phyloP scores from a whole-genome alignment of 1,284 basidiomycete genomes.

The Agroathelia rolfsii region DNA sequence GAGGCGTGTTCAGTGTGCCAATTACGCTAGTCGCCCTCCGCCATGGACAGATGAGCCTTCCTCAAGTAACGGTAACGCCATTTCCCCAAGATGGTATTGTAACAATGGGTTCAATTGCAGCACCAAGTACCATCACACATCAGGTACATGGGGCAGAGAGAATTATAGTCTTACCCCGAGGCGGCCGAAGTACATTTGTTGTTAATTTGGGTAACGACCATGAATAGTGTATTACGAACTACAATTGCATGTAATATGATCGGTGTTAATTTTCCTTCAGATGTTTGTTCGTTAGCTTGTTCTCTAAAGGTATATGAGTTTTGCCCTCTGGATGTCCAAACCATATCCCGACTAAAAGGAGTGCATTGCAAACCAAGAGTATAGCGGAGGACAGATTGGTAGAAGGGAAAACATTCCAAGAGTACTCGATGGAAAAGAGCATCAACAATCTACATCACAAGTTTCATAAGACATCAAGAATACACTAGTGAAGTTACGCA shows the following conservation, averaged over 20 bases:
- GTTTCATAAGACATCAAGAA: conserved; percentile 2
- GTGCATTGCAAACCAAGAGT: conserved; percentile 47
- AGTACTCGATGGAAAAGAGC: conserved; percentile 64
- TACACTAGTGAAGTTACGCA: conserved; percentile 25
- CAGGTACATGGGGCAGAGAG: conserved; percentile 71
- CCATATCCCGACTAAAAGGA: conserved; percentile 60
- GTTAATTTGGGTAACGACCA: conserved; percentile 54
- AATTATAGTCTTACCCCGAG: conserved; percentile 63
- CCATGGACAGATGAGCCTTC: conserved; percentile 64
- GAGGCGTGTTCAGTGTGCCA: conserved; percentile 39
- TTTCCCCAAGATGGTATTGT: conserved; percentile 39
- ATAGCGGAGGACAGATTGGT: conserved; percentile 61
- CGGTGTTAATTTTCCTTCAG: too few species aligned
- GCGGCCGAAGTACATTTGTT: conserved; percentile 71
- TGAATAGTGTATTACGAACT: too few species aligned
- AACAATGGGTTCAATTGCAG: conserved; percentile 44
- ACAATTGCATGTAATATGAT: too few species aligned
- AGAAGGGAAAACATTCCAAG: conserved; percentile 85
- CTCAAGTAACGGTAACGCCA: conserved; percentile 56
- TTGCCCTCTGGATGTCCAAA: conserved; percentile 36
- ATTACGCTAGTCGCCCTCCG: conserved; percentile 72
- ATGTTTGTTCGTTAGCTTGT: too few species aligned
- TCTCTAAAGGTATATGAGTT: too few species aligned
- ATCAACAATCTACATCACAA: conserved; percentile 58
- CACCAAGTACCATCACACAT: conserved; percentile 62